phyloP scores from a whole-genome alignment of 768 basidiomycete genomes.

The Leucocoprinus sp. region DNA sequence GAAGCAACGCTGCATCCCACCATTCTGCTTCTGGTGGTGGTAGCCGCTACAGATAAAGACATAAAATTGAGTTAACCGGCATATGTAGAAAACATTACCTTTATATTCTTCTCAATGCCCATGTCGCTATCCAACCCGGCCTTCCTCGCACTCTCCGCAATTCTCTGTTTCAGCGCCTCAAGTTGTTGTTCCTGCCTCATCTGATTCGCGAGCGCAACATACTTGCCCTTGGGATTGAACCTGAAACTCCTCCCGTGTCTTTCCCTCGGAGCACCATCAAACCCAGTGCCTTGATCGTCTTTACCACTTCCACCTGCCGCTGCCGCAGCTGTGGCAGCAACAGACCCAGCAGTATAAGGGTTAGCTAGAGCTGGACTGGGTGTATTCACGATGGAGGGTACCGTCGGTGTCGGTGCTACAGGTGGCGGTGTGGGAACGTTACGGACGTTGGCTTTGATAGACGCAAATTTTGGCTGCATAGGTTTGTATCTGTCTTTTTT shows the following conservation, averaged over 20 bases:
- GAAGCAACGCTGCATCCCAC: conserved; percentile 91
- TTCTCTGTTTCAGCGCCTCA: conserved; percentile 86
- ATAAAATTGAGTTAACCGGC: no score
- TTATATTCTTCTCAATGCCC: conserved; percentile 82
- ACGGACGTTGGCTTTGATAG: conserved; percentile 85
- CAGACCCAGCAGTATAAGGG: conserved; percentile 58
- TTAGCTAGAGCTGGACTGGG: conserved; percentile 39
- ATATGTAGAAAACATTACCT: conserved; percentile 38
- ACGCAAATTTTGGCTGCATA: conserved; percentile 98
- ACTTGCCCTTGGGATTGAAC: conserved; percentile 93
- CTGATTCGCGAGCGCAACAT: conserved; percentile 65
- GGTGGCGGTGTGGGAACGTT: conserved; percentile 52
- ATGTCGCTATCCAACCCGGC: conserved; percentile 94
- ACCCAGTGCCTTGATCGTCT: conserved; percentile 40
- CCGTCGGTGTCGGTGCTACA: conserved; percentile 26
- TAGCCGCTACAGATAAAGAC: conserved; percentile 49
- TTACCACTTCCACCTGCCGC: background rate
- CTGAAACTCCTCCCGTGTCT: conserved; percentile 62
- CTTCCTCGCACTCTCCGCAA: conserved; percentile 87
- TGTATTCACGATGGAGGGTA: no score
- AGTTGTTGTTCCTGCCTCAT: conserved; percentile 70
- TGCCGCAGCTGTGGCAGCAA: background rate
- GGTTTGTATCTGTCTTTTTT: conserved; percentile 94
- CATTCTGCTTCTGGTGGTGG: conserved; percentile 90
- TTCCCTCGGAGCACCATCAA: conserved; percentile 69